Base-by-base conservation (phyloP, 2,329 filamentous ascomycete species). In the Juglanconis oblonga region DNA sequence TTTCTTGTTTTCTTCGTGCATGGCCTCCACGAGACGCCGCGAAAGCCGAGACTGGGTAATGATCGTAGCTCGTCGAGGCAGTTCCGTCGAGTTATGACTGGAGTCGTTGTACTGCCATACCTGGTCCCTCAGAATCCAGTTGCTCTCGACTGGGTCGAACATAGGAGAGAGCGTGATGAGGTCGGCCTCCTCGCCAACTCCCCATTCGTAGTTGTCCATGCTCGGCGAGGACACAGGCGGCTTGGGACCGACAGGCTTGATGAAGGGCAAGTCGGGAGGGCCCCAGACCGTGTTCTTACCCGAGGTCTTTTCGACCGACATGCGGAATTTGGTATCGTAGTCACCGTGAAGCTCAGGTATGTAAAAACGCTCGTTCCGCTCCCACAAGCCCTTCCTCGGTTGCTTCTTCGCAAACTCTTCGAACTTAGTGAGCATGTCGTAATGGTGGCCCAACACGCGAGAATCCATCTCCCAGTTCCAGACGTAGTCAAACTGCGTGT, bases 391-490 rank as follows among this genome's bases (percentile, higher is more conserved):
- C 67, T 87, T 87, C 59, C 89, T 84, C 8, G 89, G 89, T 71
- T 91, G 88, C 62, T 80, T 81, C 71, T 81, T 82, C 32, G 84
- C 83, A 75, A 90, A 91, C 1, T 80, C 73, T 29, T 76, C 74
- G 7, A 92, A 73, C 63, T 87, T 87, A 66, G 88, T 82, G 48
- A 92, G 83, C 65, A 94, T 84, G 67, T 94, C 88, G 72, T 94
- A 93, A 74, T 92, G 87, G 64, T 95, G 90, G 8, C 91, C 91
- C 0, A 87, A 91, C 69, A 89, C 89, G 52, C 91, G 83, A 36
- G 88, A 87, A 69, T 95, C 90, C 75, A 92, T 90, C 70, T 95
- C 91, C 90, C 90, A 93, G 71, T 94, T 93, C 90, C 91, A 95
- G 66, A 92, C 81, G 67, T 84, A 92, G 66, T 93, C 89, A 65